Base-by-base conservation (phyloP, 192 early-diverging fungal species). In the Geosiphon pyriformis region DNA sequence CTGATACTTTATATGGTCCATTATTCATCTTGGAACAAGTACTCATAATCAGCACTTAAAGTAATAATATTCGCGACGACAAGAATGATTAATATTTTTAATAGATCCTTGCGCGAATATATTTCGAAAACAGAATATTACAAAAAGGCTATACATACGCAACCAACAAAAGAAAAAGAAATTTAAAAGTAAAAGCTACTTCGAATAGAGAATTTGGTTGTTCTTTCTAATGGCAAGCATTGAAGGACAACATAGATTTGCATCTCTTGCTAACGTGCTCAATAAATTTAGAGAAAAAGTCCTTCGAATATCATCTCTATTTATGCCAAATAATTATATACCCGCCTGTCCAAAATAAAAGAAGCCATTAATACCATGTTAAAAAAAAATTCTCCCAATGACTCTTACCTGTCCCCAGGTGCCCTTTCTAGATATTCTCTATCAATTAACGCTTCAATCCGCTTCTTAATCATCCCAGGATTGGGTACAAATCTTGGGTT, bases 381-480 rank as follows among this genome's bases (percentile, higher is more conserved):
- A 66, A 32, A 57, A 34, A 26, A 37, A 30, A 33, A 42, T 42
- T 37, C 33, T 12, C 29, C 25, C 4, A 23, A 3, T 55, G 2
- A 57, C 20, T 30, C 34, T 54, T 70, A 78, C 76, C 76, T 74
- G 67, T 78, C 71, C 32, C 76, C 76, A 26, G 68, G 49, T 1
- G 73, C 91, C 37, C 97, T 80, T 73, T 93, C 90, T 68, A 99
- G 74, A 71, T 98, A 99, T 61, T 99, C 97, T 52, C 96, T 80
- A 35, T 99, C 97, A 69, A 99, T 97, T 75, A 99, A 76, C 20
- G 89, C 88, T 69, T 95, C 97, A 35, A 99, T 94, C 0, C 92
- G 75, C 51, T 91, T 89, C 81, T 99, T 99, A 66, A 98, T 90
- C 87, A 95, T 85, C 26, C 78, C 75, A 0, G 92, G 90, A 37